These are phyloP conservation scores for Hondaea fermentalgiana DNA, from an alignment of 108 stramenopile species.

Conservation along the genomic window DNA sequence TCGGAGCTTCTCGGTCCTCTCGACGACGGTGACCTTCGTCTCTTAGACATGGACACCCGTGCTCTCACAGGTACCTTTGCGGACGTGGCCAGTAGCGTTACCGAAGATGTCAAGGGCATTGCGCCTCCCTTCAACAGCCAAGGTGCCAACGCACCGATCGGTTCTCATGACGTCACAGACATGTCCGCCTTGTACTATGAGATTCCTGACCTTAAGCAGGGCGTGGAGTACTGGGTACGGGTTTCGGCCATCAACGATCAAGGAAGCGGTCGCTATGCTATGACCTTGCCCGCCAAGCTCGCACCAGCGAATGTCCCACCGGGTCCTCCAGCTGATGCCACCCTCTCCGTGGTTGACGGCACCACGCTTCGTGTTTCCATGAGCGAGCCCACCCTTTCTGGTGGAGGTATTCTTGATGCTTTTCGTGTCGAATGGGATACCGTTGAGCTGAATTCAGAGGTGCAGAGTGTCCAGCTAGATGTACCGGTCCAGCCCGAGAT, in stretches of 20 bases:
- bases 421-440: constrained; percentile 65
- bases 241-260: constrained; percentile 57
- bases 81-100: constrained; percentile 32
- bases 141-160: constrained; percentile 34
- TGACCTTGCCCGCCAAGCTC: constrained; percentile 52
- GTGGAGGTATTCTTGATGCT: constrained; percentile 50
- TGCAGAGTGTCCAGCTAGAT: constrained; percentile 41
- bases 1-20: constrained; percentile 38
- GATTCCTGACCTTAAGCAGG: constrained; percentile 49
- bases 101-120: constrained; percentile 31
- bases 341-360: constrained; percentile 47
- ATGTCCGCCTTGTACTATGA: constrained; percentile 26
- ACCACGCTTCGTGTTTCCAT: constrained; percentile 50
- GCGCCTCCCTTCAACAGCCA: constrained; percentile 38
- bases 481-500: constrained; percentile 40
- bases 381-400: constrained; percentile 45
- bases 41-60: constrained; percentile 48
- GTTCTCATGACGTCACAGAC: constrained; percentile 52
- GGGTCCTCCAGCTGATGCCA: constrained; percentile 45
- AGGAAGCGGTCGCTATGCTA: constrained; percentile 50
- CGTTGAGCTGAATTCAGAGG: constrained; percentile 52
- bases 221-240: constrained; percentile 63
- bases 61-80: constrained; percentile 60
- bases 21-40: constrained; percentile 40
- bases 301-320: constrained; percentile 57